Evolutionary conservation across 345 rosid species (phyloP).

Genomic region (Brassica napus): Da-Ae NC_063435.1:12331501-12332000

Average conservation of each 20-base stretch:
- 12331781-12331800: no score
- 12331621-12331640: conserved; percentile 50
- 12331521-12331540: conserved; percentile 42
- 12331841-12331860: no score
- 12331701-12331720: not conserved
- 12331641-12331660: conserved; percentile 38
- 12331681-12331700: conserved; percentile 44
- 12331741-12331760: not conserved
- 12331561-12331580: conserved; percentile 48
- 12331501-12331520: conserved; percentile 53
- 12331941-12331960: no score
- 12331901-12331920: no score
- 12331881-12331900: no score
- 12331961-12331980: not conserved
- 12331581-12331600: conserved; percentile 49
- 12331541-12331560: conserved; percentile 46
- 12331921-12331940: no score
- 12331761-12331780: not conserved
- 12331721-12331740: not conserved
- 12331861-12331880: no score
- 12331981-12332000: not conserved
- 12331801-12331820: no score
- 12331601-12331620: conserved; percentile 40
- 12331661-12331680: conserved; percentile 40
- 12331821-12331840: no score